phyloP scores from a whole-genome alignment of 2,329 filamentous ascomycete species.

The Monosporascus sp. region DNA sequence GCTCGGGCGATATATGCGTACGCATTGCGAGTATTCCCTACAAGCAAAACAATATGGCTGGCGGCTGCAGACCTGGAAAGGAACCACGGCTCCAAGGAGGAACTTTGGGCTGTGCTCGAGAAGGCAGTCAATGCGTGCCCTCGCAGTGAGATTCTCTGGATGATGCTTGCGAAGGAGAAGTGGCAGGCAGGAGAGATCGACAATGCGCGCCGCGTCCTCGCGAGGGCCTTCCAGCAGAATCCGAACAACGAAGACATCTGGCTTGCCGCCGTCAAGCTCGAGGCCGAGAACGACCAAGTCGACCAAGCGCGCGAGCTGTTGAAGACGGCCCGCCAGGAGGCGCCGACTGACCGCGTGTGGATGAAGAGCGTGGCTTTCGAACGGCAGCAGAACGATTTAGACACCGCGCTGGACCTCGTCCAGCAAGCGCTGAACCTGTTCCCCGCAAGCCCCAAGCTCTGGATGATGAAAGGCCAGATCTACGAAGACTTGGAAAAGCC shows the following conservation, averaged over 20 bases:
- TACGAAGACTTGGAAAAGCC: slow-evolving; percentile 79
- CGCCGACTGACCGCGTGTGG: slow-evolving; percentile 93
- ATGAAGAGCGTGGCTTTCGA: slow-evolving; percentile 95
- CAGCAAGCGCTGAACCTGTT: slow-evolving; percentile 84
- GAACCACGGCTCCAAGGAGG: slow-evolving; percentile 78
- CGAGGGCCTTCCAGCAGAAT: slow-evolving; percentile 87
- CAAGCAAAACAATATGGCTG: slow-evolving; percentile 82
- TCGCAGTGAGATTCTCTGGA: slow-evolving; percentile 86
- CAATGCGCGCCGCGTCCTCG: slow-evolving; percentile 79
- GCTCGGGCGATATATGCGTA: slow-evolving; percentile 92
- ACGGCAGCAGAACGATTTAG: slow-evolving; percentile 71
- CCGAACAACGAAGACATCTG: slow-evolving; percentile 98
- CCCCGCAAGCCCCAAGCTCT: slow-evolving; percentile 80
- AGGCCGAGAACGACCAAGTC: slow-evolving; percentile 80
- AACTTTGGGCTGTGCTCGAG: slow-evolving; percentile 78
- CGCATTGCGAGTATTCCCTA: slow-evolving; percentile 81
- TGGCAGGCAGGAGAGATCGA: slow-evolving; percentile 86
- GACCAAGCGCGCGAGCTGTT: slow-evolving; percentile 80
- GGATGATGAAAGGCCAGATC: slow-evolving; percentile 99
- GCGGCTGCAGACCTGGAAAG: slow-evolving; percentile 88
- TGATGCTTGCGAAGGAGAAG: slow-evolving; percentile 92
- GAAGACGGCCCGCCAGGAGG: slow-evolving; percentile 76
- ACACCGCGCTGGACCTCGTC: slow-evolving; percentile 79
- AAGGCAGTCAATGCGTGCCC: slow-evolving; percentile 93
- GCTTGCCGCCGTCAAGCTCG: slow-evolving; percentile 91